Evolutionary conservation across 2,329 filamentous ascomycete genomes (phyloP), one percentile per base, ranked within the genome.

Genomic region (Aspergillus aculeatus): DNA sequence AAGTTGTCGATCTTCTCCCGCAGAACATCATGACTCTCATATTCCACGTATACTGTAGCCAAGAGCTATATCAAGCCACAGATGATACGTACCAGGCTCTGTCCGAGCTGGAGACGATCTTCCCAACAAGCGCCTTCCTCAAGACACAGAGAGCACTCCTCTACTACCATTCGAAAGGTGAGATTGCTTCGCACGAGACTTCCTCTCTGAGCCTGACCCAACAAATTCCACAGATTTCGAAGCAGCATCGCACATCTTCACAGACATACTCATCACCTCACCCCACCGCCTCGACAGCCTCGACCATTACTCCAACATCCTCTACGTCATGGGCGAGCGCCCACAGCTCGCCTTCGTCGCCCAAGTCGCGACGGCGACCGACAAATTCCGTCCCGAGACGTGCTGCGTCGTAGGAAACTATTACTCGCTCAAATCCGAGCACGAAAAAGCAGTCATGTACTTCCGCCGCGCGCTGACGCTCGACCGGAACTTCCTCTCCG

Each of bases 341-440:
- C 92, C 95, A 0, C 96, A 96, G 71, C 83, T 99, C 23, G 93
- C 94, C 0, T 97, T 96, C 68, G 78, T 99, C 23, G 95, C 95
- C 0, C 93, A 97, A 69, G 82, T 97, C 11, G 96, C 95, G 68
- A 93, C 91, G 1, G 89, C 88, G 51, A 91, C 95, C 6, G 95
- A 99, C 81, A 96, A 94, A 70, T 99, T 99, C 77, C 89, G 95
- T 0, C 94, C 95, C 0, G 95, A 99, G 75, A 96, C 95, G 0
- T 98, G 95, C 71, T 96, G 96, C 56, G 94, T 98, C 0, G 89
- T 98, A 24, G 95, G 95, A 4, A 99, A 99, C 73, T 98, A 98
- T 79, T 99, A 97, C 78, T 96, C 92, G 0, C 80, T 97, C 1
- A 87, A 96, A 62, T 96, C 93, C 0, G 89, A 96, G 73, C 95